Evolutionary conservation across 139 green algal species (phyloP), one percentile per base, ranked within the genome.

Genomic region (Coelastrella sp.): DNA sequence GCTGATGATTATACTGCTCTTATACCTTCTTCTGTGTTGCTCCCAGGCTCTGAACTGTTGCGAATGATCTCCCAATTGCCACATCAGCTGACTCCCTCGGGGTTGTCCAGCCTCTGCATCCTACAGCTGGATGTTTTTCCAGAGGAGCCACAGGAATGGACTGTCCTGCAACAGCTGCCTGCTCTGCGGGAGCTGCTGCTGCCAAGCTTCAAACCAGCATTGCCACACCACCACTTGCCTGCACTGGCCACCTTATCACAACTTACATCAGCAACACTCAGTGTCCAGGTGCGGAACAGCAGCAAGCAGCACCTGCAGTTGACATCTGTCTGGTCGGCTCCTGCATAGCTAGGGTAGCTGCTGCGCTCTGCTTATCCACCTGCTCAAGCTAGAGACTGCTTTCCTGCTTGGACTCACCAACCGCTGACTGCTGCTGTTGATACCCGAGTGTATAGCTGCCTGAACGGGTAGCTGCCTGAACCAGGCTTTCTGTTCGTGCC

Each of bases 101-200:
- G 15, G 4, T 53, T 82, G 32, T 27, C 23, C 4, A 40, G 50
- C 37, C 3, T 82, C 35, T 5, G 8, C 53, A 69, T 34, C 25
- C 7, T 82, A 53, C 53, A 82, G 75, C 75, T 82, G 5, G 75
- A 82, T 40, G 75, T 64, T 40, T 82, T 69, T 9, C 75, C 75
- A 25, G 35, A 69, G 35, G n/a, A 27, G 0, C 45, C 45, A 45
- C 13, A 25, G 27, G 43, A 66, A 13, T 80, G 72, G 72, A 5
- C 40, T 4, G 30, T 66, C 13, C 72, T 80, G 72, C 72, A 66
- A 40, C 30, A 38, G 8, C 53, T 82, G 75, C 51, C 75, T 15
- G 45, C 35, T 32, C 35, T 82, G 75, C 35, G 53, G 1, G 53
- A 34, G 75, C 75, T 82, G 51, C 35, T 82, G 51, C 53, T 82